A percentile compares a stretch with the other conserved stretches of the same genome.
phyloP scores from a whole-genome alignment of 2,329 filamentous ascomycete species.

The Diaporthe vaccinii region DNA sequence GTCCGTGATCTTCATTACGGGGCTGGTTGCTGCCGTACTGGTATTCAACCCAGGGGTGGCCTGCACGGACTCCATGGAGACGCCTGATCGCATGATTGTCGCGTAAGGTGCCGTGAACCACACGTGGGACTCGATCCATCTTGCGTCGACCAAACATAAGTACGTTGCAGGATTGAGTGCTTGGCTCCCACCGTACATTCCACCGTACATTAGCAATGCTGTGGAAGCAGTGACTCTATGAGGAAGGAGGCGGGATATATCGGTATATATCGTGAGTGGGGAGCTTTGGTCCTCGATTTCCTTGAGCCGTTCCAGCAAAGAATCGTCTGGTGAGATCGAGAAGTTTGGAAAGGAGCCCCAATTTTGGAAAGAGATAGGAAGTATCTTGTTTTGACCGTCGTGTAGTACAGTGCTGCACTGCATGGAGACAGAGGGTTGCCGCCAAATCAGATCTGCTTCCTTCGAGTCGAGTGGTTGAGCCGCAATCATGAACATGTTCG shows the following conservation, averaged over 20 bases:
- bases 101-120: not conserved
- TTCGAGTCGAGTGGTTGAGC: not conserved
- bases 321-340: not conserved
- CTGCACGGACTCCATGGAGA: not conserved
- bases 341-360: not conserved
- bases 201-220: not conserved
- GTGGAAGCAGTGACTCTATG: not conserved
- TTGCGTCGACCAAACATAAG: not conserved
- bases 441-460: not conserved
- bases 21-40: not conserved
- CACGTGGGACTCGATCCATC: not conserved
- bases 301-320: not conserved
- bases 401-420: not conserved
- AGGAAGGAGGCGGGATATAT: not conserved
- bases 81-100: not conserved
- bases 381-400: not conserved
- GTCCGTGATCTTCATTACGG: not conserved
- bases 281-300: accelerated
- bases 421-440: not conserved
- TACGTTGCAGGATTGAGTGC: not conserved
- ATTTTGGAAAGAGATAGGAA: not conserved
- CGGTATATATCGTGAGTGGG: not conserved
- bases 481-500: not conserved
- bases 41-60: not conserved
- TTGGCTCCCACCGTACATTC: too few species aligned